Conservation (phyloP, 306 rosid species). For the Lathyrus tuberosus region DNA sequence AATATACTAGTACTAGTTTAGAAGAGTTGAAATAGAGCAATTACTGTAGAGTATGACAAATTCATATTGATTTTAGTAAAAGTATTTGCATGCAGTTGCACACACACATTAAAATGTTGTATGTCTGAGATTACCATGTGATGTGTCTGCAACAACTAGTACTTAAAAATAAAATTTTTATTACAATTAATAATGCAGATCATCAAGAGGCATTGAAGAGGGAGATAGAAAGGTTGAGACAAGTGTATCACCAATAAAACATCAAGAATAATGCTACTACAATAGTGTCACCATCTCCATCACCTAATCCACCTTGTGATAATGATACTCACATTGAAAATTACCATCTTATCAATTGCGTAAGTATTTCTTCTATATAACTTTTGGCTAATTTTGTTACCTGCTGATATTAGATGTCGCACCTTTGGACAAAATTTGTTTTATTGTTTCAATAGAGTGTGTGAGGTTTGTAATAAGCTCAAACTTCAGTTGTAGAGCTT, state of each 20-base stretch:
- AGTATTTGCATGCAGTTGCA: slow-evolving; percentile 37
- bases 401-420: no score
- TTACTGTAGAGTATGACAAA: slow-evolving; percentile 28
- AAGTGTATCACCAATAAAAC: slow-evolving; percentile 80
- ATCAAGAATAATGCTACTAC: slow-evolving; percentile 54
- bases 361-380: no score
- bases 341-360: slow-evolving; percentile 66
- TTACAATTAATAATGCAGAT: slow-evolving; percentile 40
- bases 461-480: no score
- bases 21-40: slow-evolving; percentile 29
- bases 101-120: slow-evolving; percentile 18
- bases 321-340: slow-evolving; percentile 43
- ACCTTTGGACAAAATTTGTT: no score
- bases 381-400: no score
- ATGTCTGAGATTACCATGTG: slow-evolving; percentile 37
- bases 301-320: slow-evolving; percentile 45
- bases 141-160: slow-evolving; percentile 29
- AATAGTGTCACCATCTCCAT: slow-evolving; percentile 46
- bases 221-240: slow-evolving; percentile 91
- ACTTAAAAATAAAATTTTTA: not conserved
- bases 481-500: no score
- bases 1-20: slow-evolving; percentile 11
- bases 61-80: no score
- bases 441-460: no score
- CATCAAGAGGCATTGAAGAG: slow-evolving; percentile 93